Evolutionary conservation across 352 stramenopile species (phyloP).

Genomic region (Globisporangium abappressorium): DNA sequence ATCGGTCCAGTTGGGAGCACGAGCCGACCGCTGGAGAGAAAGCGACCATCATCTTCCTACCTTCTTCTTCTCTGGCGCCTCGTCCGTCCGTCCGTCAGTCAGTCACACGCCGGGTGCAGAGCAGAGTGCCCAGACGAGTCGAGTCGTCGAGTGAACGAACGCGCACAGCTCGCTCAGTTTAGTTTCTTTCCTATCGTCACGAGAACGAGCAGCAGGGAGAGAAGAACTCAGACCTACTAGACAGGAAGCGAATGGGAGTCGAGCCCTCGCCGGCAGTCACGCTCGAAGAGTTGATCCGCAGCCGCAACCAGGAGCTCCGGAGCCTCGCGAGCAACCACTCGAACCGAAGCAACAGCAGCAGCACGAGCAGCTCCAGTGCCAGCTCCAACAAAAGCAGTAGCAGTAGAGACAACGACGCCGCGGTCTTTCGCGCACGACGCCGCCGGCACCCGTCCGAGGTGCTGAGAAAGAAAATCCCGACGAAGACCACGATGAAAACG

Average conservation of each 20-base stretch:
- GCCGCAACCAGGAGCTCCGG: slow-evolving; percentile 2
- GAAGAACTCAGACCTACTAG: neutral
- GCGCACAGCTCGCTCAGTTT: neutral
- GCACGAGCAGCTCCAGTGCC: neutral
- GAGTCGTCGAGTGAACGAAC: neutral
- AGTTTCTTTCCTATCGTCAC: slow-evolving; percentile 3
- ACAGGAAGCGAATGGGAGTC: slow-evolving; percentile 3
- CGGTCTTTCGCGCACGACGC: slow-evolving; percentile 8
- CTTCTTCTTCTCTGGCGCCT: neutral
- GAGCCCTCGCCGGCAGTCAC: slow-evolving; percentile 1
- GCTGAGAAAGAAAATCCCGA: slow-evolving; percentile 3
- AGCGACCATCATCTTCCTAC: neutral
- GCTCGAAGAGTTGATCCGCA: slow-evolving; percentile 6
- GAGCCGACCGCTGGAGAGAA: neutral
- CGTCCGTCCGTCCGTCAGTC: neutral
- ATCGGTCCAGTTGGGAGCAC: neutral
- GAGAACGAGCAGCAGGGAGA: neutral
- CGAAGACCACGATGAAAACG: slow-evolving; percentile 2
- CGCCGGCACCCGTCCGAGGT: slow-evolving; percentile 9
- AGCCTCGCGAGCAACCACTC: slow-evolving; percentile 1
- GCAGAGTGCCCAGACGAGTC: neutral
- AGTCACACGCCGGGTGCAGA: neutral
- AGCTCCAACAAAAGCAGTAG: neutral
- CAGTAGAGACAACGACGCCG: neutral
- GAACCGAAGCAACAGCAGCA: slow-evolving; percentile 11